A percentile compares a stretch with the other conserved stretches of the same genome.
phyloP scores from a whole-genome alignment of 352 stramenopile genomes.

The Phytopythium oedochilum region DNA sequence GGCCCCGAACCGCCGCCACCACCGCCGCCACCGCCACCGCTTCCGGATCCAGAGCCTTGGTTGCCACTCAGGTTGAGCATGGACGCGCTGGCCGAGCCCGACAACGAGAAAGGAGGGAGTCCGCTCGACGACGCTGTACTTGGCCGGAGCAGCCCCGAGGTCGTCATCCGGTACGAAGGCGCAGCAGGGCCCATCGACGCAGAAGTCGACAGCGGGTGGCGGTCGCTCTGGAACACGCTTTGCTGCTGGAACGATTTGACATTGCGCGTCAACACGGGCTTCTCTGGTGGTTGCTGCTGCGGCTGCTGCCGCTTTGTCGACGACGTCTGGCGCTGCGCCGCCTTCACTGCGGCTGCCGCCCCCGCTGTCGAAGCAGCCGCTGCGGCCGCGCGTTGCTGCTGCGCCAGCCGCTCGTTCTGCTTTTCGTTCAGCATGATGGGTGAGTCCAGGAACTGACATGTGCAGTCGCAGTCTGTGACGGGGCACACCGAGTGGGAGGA shows the following conservation, averaged over 20 bases:
- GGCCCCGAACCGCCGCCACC: background rate
- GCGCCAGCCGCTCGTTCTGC: conserved; percentile 34
- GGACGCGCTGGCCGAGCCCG: conserved; percentile 16
- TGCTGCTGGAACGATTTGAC: conserved; percentile 28
- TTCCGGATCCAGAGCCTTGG: conserved; percentile 5
- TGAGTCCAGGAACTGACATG: conserved; percentile 81
- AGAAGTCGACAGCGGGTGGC: conserved; percentile 20
- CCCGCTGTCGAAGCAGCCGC: conserved; percentile 3
- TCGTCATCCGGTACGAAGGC: conserved; percentile 19
- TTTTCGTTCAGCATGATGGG: conserved; percentile 53
- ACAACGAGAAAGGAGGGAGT: conserved; percentile 31
- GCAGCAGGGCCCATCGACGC: conserved; percentile 23
- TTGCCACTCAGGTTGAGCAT: conserved; percentile 19
- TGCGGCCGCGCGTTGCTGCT: conserved; percentile 23
- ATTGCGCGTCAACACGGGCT: conserved; percentile 4
- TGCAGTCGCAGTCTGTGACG: conserved; percentile 92
- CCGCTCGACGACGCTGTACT: conserved; percentile 19
- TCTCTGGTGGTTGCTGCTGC: conserved; percentile 18
- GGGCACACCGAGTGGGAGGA: conserved; percentile 85
- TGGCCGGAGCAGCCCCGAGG: conserved; percentile 26
- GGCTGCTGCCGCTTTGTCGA: conserved; percentile 29
- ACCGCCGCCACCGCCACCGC: conserved; percentile 6
- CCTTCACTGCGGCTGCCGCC: conserved; percentile 7
- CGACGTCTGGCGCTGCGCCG: conserved; percentile 6
- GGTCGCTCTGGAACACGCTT: conserved; percentile 11